phyloP scores from a whole-genome alignment of 306 rosid genomes.

The Quercus engelmannii region DNA sequence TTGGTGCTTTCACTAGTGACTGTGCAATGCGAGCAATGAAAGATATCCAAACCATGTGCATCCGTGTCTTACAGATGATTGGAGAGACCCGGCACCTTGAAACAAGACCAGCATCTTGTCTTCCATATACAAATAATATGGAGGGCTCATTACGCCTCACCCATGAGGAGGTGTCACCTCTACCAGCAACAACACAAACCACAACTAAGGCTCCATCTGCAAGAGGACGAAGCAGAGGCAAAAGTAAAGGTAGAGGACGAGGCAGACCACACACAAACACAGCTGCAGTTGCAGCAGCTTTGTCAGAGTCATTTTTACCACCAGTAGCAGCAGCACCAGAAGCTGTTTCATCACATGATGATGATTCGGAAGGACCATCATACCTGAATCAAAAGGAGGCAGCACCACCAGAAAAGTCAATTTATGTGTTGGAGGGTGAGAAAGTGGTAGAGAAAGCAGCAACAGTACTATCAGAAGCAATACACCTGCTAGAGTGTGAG shows the following conservation, averaged over 20 bases:
- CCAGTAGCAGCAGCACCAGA: neutral
- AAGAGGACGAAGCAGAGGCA: conserved; percentile 7
- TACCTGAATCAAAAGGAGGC: neutral
- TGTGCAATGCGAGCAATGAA: conserved; percentile 4
- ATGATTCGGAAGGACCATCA: neutral
- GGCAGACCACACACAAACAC: neutral
- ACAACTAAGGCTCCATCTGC: neutral
- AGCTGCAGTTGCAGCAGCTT: neutral
- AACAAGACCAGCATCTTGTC: conserved; percentile 1
- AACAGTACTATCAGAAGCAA: neutral
- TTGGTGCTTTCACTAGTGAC: conserved; percentile 4
- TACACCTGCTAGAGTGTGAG: neutral
- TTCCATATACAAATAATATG: neutral
- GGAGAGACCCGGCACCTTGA: conserved; percentile 25
- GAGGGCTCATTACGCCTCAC: neutral
- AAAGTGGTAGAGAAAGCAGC: neutral
- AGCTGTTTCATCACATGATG: neutral
- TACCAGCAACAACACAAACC: neutral
- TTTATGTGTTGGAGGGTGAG: neutral
- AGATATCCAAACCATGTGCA: conserved; percentile 18
- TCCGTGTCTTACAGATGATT: conserved; percentile 17
- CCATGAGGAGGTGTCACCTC: neutral
- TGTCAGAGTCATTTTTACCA: neutral
- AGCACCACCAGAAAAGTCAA: neutral
- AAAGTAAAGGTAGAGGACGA: neutral